Percentiles rank a stretch among this genome's conserved stretches.
These are phyloP conservation scores for Dothiorella sarmentorum DNA, from an alignment of 2,329 filamentous ascomycete genomes.

Conservation along the genomic window DNA sequence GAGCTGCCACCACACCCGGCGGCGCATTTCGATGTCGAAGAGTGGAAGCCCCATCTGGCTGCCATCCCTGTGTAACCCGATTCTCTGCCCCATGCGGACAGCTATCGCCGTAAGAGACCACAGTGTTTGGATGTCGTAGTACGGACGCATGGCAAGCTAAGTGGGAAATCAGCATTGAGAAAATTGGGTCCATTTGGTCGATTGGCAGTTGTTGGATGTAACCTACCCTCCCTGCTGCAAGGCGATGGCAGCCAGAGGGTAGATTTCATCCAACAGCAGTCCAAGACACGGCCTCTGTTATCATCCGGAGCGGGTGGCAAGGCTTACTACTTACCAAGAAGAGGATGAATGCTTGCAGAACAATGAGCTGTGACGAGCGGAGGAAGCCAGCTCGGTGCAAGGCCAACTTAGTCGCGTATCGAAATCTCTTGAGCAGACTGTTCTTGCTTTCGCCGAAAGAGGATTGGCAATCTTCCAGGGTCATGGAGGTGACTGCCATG, in stretches of 20 bases:
- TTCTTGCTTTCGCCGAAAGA: conserved; percentile 55
- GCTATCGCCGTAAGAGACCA: conserved; percentile 64
- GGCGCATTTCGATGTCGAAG: conserved; percentile 58
- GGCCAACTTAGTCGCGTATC: conserved; percentile 60
- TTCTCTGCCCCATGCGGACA: conserved; percentile 57
- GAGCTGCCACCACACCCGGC: conserved; percentile 62
- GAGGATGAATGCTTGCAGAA: conserved; percentile 65
- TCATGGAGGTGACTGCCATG: conserved; percentile 47
- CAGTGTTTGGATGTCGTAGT: conserved; percentile 50
- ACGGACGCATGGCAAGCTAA: conserved; percentile 43
- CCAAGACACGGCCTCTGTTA: no score
- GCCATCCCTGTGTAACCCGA: conserved; percentile 61
- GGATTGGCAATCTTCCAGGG: conserved; percentile 51
- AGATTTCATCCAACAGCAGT: no score
- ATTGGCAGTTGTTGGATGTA: no score
- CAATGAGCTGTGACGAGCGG: conserved; percentile 60
- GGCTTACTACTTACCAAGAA: conserved; percentile 54
- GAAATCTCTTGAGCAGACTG: conserved; percentile 52
- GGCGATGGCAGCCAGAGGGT: no score
- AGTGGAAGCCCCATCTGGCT: conserved; percentile 49
- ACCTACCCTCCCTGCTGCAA: no score
- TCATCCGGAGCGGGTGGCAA: no score
- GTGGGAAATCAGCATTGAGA: background rate
- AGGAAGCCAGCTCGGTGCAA: conserved; percentile 66
- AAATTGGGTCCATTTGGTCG: no score